These are phyloP conservation scores for Thielaviopsis ethacetica DNA, from an alignment of 2,329 filamentous ascomycete genomes.

Conservation along the genomic window DNA sequence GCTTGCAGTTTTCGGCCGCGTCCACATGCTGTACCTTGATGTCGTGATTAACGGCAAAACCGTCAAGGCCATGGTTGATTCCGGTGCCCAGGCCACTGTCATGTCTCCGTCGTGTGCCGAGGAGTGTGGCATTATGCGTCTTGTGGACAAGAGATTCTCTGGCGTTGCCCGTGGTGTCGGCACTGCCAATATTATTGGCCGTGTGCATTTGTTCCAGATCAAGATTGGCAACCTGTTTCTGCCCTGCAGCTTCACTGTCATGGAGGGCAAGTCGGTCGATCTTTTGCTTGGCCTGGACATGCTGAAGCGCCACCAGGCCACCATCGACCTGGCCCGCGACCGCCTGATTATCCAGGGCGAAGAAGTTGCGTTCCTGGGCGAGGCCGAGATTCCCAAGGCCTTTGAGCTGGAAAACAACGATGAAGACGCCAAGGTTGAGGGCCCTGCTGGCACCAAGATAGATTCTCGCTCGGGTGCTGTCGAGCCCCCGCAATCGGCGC, in stretches of 20 bases:
- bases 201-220: constrained; percentile 89
- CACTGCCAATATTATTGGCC: constrained; percentile 83
- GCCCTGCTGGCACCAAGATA: constrained; percentile 77
- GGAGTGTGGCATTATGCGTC: constrained; percentile 84
- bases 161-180: constrained; percentile 88
- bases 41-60: constrained; percentile 87
- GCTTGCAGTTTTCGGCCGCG: constrained; percentile 66
- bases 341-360: constrained; percentile 76
- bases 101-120: constrained; percentile 93
- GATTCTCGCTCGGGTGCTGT: constrained; percentile 71
- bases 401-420: constrained; percentile 58
- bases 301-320: constrained; percentile 89
- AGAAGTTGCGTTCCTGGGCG: constrained; percentile 77
- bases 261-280: constrained; percentile 97
- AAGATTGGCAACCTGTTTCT: constrained; percentile 78
- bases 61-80: constrained; percentile 93
- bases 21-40: constrained; percentile 92
- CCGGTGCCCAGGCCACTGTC: constrained; percentile 92
- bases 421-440: constrained; percentile 68
- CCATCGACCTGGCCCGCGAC: constrained; percentile 72
- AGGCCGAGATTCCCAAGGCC: constrained; percentile 84
- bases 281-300: constrained; percentile 88
- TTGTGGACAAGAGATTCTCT: constrained; percentile 82
- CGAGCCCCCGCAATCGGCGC: constrained; percentile 13
- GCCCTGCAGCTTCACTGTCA: constrained; percentile 93